Base-by-base conservation (phyloP, 805 yeast species). In the Candida sanyiensis region DNA sequence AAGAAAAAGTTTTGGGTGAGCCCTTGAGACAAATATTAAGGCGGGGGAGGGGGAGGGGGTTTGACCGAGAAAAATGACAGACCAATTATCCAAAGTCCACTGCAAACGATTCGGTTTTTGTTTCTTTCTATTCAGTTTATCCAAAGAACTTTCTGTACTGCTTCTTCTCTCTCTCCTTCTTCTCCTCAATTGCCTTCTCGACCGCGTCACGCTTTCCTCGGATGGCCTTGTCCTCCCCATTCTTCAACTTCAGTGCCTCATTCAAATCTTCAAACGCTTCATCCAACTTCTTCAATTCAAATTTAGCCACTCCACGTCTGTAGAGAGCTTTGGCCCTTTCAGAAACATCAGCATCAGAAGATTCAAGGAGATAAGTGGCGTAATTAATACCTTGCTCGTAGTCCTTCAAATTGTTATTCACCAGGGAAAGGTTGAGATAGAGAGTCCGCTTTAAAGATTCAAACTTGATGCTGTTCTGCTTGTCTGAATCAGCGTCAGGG, bases 401-500 rank as follows among this genome's bases (percentile, higher is more conserved):
- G n/a, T 76, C 61, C 34, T 69, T 58, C 45, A 74, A 43, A 40
- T 78, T 75, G 28, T 76, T 61, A 27, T 69, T 57, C 1, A 69
- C 73, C 38, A 84, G 58, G 1, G 84, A 69, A n/a, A 83, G 47
- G 49, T 84, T 84, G 45, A 65, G 48, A 37, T 62, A 67, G 2
- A 66, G 35, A 36, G 63, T 67, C 40, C 55, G 62, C 47, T 65
- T 77, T 39, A 68, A 37, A 5, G 61, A 72, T 25, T 62, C 50
- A 53, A 78, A 83, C 46, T 73, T 71, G 5, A 49, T 47, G 47
- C 62, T 68, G 58, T 70, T 64, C 16, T 71, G 73, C 11, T 76
- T 71, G 48, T 80, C 81, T 20, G 67, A 58, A 32, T 80, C 88
- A 24, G 62, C 60, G 50, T 83, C 93, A 0, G 94, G 93, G 12